Evolutionary conservation across 2,329 filamentous ascomycete genomes (phyloP).

Genomic region (Exophiala aquamarina): DNA sequence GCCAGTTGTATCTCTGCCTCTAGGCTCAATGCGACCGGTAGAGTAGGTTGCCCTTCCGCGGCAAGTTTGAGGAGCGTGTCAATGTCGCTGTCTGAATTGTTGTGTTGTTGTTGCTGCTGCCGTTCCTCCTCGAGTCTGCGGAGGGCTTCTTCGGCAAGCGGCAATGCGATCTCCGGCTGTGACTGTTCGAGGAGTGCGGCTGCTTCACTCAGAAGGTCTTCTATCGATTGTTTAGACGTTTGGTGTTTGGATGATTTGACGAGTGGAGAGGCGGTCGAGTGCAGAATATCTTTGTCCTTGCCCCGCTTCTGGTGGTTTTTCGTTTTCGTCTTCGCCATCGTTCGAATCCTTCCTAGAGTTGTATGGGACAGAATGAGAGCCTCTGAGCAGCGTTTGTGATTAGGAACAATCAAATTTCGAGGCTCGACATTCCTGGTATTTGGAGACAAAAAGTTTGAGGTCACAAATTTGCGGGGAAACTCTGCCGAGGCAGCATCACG

Average conservation of each 20-base stretch:
- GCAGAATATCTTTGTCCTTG: constrained; percentile 20
- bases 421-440: no score
- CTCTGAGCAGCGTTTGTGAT: no score
- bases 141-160: constrained; percentile 55
- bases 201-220: constrained; percentile 58
- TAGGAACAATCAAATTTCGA: no score
- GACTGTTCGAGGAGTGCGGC: constrained; percentile 58
- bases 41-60: constrained; percentile 25
- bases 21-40: constrained; percentile 64
- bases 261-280: constrained; percentile 26
- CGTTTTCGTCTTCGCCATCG: constrained; percentile 21
- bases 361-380: no score
- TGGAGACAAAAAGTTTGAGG: no score
- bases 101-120: constrained; percentile 25
- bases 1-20: constrained; percentile 82
- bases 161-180: constrained; percentile 58
- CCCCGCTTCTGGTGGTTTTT: constrained; percentile 7
- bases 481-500: no score
- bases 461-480: no score
- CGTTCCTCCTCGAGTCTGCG: constrained; percentile 31
- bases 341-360: neutral
- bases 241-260: constrained; percentile 44
- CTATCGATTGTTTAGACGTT: constrained; percentile 50
- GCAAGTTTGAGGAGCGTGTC: constrained; percentile 25
- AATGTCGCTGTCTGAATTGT: constrained; percentile 15